These are phyloP conservation scores for Yarrowia sp. DNA, from an alignment of 805 yeast species.

Conservation along the genomic window DNA sequence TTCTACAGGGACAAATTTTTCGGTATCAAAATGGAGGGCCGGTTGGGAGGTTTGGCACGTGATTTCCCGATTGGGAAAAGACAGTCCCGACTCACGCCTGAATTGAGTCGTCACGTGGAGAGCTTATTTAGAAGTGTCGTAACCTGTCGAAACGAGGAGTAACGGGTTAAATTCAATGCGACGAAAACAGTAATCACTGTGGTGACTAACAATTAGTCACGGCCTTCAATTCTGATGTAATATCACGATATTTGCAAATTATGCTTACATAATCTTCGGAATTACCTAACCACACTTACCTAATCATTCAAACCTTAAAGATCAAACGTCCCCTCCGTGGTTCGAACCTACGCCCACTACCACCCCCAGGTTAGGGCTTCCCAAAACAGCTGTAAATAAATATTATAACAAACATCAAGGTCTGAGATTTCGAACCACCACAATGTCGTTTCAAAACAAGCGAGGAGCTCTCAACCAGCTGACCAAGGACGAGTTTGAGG, in stretches of 20 bases:
- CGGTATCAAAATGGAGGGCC: slow-evolving; percentile 17
- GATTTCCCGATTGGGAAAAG: slow-evolving; percentile 23
- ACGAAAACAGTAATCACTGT: too few relatives aligned
- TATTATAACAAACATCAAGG: background rate
- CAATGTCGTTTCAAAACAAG: slow-evolving; percentile 39
- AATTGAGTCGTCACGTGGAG: slow-evolving; percentile 12
- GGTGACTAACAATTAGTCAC: too few relatives aligned
- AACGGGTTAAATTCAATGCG: too few relatives aligned
- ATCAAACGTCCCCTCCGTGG: too few relatives aligned
- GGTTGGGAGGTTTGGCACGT: slow-evolving; percentile 21
- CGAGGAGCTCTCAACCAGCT: slow-evolving; percentile 66
- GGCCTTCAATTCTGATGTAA: too few relatives aligned
- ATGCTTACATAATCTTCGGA: too few relatives aligned
- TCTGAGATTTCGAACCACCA: background rate
- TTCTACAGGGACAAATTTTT: slow-evolving; percentile 20
- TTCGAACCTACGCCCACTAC: background rate
- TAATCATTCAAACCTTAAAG: too few relatives aligned
- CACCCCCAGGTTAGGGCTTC: background rate
- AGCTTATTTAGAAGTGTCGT: background rate
- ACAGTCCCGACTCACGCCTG: slow-evolving; percentile 8
- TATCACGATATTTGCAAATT: too few relatives aligned
- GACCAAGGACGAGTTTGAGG: slow-evolving; percentile 47
- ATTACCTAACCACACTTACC: too few relatives aligned
- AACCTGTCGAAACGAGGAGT: background rate
- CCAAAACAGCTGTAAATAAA: background rate